Conservation (phyloP, 2,329 filamentous ascomycete genomes). For the Talaromyces marneffei region DNA sequence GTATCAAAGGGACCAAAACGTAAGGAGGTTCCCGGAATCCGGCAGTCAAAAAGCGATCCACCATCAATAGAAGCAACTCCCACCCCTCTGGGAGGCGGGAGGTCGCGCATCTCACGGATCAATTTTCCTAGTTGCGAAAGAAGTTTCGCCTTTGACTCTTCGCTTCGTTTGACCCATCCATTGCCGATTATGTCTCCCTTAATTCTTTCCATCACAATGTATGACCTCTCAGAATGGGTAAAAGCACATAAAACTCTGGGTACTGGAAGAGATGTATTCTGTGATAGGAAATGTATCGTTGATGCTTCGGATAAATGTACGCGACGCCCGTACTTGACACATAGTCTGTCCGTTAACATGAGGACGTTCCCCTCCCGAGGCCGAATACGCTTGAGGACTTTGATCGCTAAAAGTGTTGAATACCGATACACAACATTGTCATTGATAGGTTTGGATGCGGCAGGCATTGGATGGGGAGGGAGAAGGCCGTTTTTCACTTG, state of each 20-base stretch:
- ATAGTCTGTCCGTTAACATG: conserved; percentile 25
- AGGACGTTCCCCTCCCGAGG: conserved; percentile 24
- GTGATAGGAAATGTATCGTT: conserved; percentile 33
- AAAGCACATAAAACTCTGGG: conserved; percentile 36
- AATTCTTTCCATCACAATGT: conserved; percentile 39
- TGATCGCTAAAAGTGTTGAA: conserved; percentile 21
- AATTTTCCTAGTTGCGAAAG: conserved; percentile 27
- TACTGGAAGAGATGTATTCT: conserved; percentile 36
- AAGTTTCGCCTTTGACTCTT: conserved; percentile 31
- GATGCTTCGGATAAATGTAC: conserved; percentile 29
- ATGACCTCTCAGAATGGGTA: conserved; percentile 24
- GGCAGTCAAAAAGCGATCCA: conserved; percentile 29
- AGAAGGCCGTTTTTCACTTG: background rate
- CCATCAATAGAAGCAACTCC: conserved; percentile 29
- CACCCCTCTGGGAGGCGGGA: conserved; percentile 23
- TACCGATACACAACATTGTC: conserved; percentile 16
- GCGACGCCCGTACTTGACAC: conserved; percentile 29
- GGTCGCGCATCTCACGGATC: conserved; percentile 27
- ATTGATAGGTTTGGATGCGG: conserved; percentile 18
- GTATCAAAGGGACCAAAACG: conserved; percentile 29
- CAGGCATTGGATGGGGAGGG: background rate
- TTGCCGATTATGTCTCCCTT: conserved; percentile 30
- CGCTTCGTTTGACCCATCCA: conserved; percentile 27
- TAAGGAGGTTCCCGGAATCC: conserved; percentile 23
- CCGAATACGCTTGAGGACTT: conserved; percentile 19